Base-by-base conservation (phyloP, 1,139 yeast genomes). In the Lodderomyces elongisporus region DNA sequence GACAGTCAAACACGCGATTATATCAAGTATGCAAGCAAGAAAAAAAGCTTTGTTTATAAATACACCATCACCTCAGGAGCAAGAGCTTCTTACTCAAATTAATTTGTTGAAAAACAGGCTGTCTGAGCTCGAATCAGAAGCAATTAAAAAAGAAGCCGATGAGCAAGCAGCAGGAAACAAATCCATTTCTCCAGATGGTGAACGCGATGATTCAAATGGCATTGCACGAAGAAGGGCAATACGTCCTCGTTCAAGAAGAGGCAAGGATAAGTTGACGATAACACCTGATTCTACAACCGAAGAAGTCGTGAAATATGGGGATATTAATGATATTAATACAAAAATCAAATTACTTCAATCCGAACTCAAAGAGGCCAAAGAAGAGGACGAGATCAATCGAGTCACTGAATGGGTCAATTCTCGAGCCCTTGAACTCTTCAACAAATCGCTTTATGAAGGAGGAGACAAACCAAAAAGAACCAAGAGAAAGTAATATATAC, bases 321-420 rank as follows among this genome's bases (percentile, higher is more conserved):
- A 49, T 8, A 27, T 44, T 7, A 51, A 43, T n/a, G 70, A 64
- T 27, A 56, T 68, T 35, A 51, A 52, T 3, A 44, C 45, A 26
- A 49, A 56, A 21, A 40, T 56, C 17, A 51, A 47, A 9, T 48
- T 54, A 2, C 56, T 70, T 14, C 38, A 48, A 28, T 50, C 49
- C 12, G 50, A 52, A 26, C 44, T 74, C 32, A 48, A 44, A 2
- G 54, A 55, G 6, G 47, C 65, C 40, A 51, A 52, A 34, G 52
- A 57, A 20, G 65, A 66, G 14, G 58, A 70, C 34, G 75, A 66
- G 37, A 49, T 62, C 29, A 58, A 62, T 17, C 53, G 79, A 34
- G 75, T 76, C 17, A 47, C 66, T 4, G 77, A 74, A 39, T 79
- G 85, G 85, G 77, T 76, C 17, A 79, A 79, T 45, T 66, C 77